Base-by-base conservation (phyloP, 805 yeast species). In the Yarrowia sp. region DNA sequence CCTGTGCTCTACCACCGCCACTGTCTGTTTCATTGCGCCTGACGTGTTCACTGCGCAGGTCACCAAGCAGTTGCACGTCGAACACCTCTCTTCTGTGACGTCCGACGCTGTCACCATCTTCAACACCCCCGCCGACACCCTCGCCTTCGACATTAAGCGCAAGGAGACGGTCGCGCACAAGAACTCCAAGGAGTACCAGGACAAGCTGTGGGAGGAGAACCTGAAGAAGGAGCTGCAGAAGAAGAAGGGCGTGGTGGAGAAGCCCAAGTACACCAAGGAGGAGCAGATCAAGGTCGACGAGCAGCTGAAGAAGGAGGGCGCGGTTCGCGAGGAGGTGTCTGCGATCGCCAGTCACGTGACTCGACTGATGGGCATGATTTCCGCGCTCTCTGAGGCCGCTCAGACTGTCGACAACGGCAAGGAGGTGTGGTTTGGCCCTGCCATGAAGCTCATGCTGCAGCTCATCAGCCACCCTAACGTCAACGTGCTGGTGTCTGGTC, bases 171-270 rank as follows among this genome's bases (percentile, higher is more conserved):
- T 74, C 4, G 83, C 84, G 13, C 83, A 83, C 69, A 89, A 88
- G 71, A 89, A 89, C 70, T 76, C 89, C 0, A 91, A 86, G 70
- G 97, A 91, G 68, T 90, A 90, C 68, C 96, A 87, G 68, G 87
- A 92, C 1, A 76, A 82, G 63, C 84, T 89, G 71, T 93, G 98
- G 98, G 99, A 94, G 70, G 91, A 86, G 67, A 81, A 82, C 58
- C 81, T 94, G 31, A 83, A 93, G 68, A 84, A 84, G 65, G 93
- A 90, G 69, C 77, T 91, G 35, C 85, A 58, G 7, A 67, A 63
- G 38, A 60, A 68, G 21, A 60, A 39, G 25, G 58, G 38, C 4
- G 51, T 53, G 21, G 65, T 63, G 3, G 51, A 64, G 18, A 58
- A 63, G 44, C 85, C 80, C 73, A 88, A 87, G 69, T 76, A 86